A percentile compares a stretch with the other conserved stretches of the same genome.
Evolutionary conservation across 495 filamentous ascomycete species (phyloP).

Genomic region (Aspergillus sclerotiicarbonarius): DNA sequence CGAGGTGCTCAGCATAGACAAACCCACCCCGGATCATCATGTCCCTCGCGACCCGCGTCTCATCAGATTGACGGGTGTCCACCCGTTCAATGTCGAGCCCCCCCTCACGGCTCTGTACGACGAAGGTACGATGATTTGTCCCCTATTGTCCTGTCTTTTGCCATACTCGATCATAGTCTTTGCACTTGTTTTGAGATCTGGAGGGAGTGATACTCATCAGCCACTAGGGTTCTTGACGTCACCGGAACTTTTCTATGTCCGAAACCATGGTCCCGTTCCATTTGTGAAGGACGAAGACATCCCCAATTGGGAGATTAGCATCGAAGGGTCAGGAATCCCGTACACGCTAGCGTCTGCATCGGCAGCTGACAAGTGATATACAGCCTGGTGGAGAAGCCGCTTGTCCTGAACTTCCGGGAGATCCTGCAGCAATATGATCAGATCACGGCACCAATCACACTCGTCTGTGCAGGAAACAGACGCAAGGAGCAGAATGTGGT

Average conservation of each 20-base stretch:
- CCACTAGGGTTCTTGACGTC: constrained; percentile 73
- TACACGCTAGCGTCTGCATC: not conserved
- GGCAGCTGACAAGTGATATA: constrained; percentile 1
- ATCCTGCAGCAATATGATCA: constrained; percentile 77
- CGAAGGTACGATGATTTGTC: constrained; percentile 50
- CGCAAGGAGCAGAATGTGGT: constrained; percentile 94
- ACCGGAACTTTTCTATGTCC: constrained; percentile 92
- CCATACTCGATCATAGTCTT: not conserved
- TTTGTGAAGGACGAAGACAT: constrained; percentile 69
- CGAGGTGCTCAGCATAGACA: constrained; percentile 68
- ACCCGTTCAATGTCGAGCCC: constrained; percentile 93
- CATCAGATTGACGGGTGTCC: constrained; percentile 84
- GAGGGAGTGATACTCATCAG: not conserved
- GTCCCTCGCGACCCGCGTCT: constrained; percentile 84
- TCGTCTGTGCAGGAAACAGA: constrained; percentile 92
- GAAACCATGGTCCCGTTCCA: constrained; percentile 91
- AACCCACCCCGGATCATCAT: constrained; percentile 80
- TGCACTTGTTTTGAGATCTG: not conserved
- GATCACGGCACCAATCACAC: constrained; percentile 81
- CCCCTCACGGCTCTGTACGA: constrained; percentile 78
- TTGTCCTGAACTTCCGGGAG: constrained; percentile 71
- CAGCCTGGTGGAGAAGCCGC: constrained; percentile 71
- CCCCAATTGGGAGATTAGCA: constrained; percentile 76
- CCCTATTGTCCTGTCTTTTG: not conserved
- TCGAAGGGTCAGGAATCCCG: constrained; percentile 66